phyloP scores from a whole-genome alignment of 495 filamentous ascomycete species.

The Aspergillus mulundensis region DNA sequence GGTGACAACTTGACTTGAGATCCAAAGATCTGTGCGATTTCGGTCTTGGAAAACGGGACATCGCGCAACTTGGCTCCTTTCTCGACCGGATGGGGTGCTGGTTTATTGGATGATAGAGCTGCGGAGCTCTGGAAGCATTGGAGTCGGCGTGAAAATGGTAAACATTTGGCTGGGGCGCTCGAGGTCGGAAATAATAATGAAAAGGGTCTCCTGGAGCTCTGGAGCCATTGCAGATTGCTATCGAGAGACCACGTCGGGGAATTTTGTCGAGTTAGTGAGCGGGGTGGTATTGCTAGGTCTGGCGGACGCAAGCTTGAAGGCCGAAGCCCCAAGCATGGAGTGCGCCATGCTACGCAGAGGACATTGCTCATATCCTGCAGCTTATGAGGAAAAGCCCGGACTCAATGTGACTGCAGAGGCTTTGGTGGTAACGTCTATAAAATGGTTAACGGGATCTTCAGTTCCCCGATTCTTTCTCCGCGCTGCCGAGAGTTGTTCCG shows the following conservation, averaged over 20 bases:
- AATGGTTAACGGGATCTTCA: not conserved
- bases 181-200: not conserved
- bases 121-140: slow-evolving; percentile 23
- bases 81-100: slow-evolving; percentile 13
- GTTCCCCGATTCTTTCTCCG: slow-evolving; percentile 2
- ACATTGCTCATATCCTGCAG: slow-evolving; percentile 47
- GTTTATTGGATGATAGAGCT: slow-evolving; percentile 7
- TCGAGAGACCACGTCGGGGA: slow-evolving; percentile 19
- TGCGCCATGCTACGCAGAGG: slow-evolving; percentile 42
- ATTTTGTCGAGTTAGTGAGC: slow-evolving; percentile 21
- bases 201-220: slow-evolving; percentile 9
- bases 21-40: slow-evolving; percentile 64
- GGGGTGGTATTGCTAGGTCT: slow-evolving; percentile 10
- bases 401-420: not conserved
- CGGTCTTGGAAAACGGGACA: slow-evolving; percentile 42
- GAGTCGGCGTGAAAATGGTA: not conserved
- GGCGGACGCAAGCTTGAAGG: slow-evolving; percentile 25
- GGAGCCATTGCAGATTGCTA: slow-evolving; percentile 18
- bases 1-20: slow-evolving; percentile 36
- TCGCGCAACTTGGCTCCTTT: slow-evolving; percentile 19
- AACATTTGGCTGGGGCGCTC: not conserved
- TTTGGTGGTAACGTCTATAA: not conserved
- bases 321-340: slow-evolving; percentile 40
- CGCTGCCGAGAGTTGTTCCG: not conserved
- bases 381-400: slow-evolving; percentile 13